Evolutionary conservation across 129 eudicot genomes (phyloP).

Genomic region (Erigeron canadensis): DNA sequence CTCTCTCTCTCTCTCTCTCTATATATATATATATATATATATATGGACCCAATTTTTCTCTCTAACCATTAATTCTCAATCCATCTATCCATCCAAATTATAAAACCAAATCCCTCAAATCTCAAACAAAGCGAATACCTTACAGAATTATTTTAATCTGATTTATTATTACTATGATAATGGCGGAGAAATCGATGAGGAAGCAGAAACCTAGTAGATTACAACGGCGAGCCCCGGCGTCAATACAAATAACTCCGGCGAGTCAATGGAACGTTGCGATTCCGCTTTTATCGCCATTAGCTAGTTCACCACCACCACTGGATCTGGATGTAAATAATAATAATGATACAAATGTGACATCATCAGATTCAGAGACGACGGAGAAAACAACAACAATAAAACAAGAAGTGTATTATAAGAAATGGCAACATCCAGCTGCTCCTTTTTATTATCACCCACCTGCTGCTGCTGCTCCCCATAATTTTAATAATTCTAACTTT

Average conservation of each 20-base stretch:
- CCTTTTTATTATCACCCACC: constrained; percentile 68
- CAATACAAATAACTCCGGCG: constrained; percentile 57
- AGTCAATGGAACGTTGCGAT: constrained; percentile 78
- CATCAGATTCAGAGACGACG: constrained; percentile 33
- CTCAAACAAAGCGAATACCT: no score
- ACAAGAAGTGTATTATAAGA: constrained; percentile 45
- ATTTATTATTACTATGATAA: neutral
- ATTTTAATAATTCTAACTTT: no score
- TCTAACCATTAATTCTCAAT: neutral
- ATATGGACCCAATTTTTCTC: neutral
- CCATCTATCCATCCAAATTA: neutral
- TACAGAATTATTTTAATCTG: neutral
- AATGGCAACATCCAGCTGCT: constrained; percentile 92
- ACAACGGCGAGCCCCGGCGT: constrained; percentile 85
- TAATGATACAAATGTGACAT: constrained; percentile 3
- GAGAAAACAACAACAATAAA: constrained; percentile 46
- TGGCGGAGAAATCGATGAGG: constrained; percentile 42
- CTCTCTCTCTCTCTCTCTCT: no score
- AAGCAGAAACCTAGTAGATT: constrained; percentile 52
- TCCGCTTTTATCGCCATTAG: constrained; percentile 74
- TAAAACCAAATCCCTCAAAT: constrained; percentile 27
- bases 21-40: no score
- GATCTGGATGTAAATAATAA: constrained; percentile 21
- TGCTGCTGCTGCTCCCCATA: no score
- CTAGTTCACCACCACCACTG: constrained; percentile 49